Evolutionary conservation across 1,284 basidiomycete genomes (phyloP).

Genomic region (Ustilago esculenta): DNA sequence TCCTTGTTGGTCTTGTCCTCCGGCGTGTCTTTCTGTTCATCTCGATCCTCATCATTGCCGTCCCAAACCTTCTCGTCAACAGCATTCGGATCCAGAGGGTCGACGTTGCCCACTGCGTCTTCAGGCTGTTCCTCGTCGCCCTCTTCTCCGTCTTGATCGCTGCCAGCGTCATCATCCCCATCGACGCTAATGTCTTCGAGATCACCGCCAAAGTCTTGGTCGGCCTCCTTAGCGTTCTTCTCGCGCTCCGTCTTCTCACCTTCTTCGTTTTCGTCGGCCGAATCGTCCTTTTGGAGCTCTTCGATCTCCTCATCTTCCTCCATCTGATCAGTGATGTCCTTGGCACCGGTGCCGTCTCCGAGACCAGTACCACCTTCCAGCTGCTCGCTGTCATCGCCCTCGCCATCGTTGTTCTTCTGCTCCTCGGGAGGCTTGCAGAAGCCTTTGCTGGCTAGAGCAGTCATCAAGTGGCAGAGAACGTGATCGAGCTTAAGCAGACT

Average conservation of each 20-base stretch:
- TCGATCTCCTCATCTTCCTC: constrained; percentile 90
- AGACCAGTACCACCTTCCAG: constrained; percentile 65
- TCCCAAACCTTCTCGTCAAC: constrained; percentile 98
- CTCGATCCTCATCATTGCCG: constrained; percentile 77
- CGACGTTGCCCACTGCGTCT: constrained; percentile 85
- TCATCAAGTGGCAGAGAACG: constrained; percentile 79
- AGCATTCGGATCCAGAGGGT: constrained; percentile 83
- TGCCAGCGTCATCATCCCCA: constrained; percentile 73
- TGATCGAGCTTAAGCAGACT: constrained; percentile 85
- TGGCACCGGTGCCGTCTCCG: constrained; percentile 67
- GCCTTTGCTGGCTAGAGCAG: constrained; percentile 81
- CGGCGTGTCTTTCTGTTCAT: constrained; percentile 68
- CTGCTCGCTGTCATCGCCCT: constrained; percentile 53
- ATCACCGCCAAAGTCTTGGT: constrained; percentile 77
- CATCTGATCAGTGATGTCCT: constrained; percentile 69
- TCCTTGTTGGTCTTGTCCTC: constrained; percentile 68
- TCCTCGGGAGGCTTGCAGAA: constrained; percentile 73
- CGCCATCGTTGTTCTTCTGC: constrained; percentile 49
- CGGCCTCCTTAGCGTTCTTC: constrained; percentile 71
- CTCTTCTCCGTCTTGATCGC: constrained; percentile 69
- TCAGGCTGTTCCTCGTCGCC: constrained; percentile 74
- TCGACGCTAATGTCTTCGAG: constrained; percentile 72
- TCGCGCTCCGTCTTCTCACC: constrained; percentile 69
- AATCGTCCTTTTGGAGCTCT: constrained; percentile 76
- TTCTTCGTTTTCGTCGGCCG: constrained; percentile 74